phyloP scores from a whole-genome alignment of 768 basidiomycete species.

The Tricholoma sp. region DNA sequence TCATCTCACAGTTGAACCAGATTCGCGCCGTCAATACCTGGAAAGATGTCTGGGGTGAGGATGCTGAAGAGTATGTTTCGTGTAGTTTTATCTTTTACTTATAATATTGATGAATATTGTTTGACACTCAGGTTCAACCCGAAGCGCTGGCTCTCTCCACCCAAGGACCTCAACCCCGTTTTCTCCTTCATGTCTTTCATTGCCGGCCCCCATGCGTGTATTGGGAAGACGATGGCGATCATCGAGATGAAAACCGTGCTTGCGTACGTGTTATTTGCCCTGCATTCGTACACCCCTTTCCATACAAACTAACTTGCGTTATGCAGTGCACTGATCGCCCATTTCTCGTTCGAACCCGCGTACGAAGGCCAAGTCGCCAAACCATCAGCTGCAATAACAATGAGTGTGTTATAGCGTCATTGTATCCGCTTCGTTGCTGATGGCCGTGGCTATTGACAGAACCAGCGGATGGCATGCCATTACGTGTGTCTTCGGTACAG shows the following conservation, averaged over 20 bases:
- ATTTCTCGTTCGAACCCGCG: constrained; percentile 41
- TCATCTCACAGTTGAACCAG: constrained; percentile 17
- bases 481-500: neutral
- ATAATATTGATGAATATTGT: neutral
- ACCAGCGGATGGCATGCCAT: constrained; percentile 5
- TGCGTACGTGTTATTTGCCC: constrained; percentile 18
- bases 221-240: constrained; percentile 40
- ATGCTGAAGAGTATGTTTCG: constrained; percentile 39
- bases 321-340: constrained; percentile 31
- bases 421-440: neutral
- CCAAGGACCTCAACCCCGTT: constrained; percentile 27
- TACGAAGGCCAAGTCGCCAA: constrained; percentile 34
- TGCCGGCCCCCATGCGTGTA: constrained; percentile 36
- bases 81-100: neutral
- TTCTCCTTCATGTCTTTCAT: constrained; percentile 37
- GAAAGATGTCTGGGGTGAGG: constrained; percentile 44
- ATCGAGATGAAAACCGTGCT: constrained; percentile 40
- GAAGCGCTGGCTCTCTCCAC: constrained; percentile 39
- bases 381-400: constrained; percentile 41
- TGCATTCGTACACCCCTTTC: too few species aligned
- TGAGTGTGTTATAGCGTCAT: constrained; percentile 30
- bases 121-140: constrained; percentile 35
- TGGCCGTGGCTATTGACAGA: neutral
- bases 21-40: constrained; percentile 48
- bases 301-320: neutral